Base-by-base conservation (phyloP, 495 filamentous ascomycete species). In the Pyrenula massariospora region DNA sequence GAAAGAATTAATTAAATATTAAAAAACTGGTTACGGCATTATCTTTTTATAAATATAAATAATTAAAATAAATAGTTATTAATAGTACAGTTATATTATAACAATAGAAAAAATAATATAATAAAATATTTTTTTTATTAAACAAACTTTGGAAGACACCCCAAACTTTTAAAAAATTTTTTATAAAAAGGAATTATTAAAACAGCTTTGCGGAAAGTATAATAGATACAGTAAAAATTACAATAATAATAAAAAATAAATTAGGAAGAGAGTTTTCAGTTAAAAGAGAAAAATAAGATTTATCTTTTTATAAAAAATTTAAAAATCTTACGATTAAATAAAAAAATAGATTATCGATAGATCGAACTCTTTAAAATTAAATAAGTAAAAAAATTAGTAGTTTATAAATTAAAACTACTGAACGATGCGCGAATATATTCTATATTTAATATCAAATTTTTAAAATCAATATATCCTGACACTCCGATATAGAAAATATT, bases 261-360 rank as follows among this genome's bases (percentile, higher is more conserved):
- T 48, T 55, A 12, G 21, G 0, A 55, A 1, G 5, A 24, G 22
- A 55, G 10, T n/a, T 55, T 19, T 11, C 5, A 49, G 22, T 55
- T 1, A 19, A 15, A 36, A 36, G 15, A 55, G 24, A 15, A 47
- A 24, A 12, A 31, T 21, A 42, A 25, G 25, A 12, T 55, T 1
- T 55, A 55, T 47, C 3, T 55, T 19, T 47, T 55, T 15, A 15
- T 21, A 22, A 48, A 48, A 48, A 55, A 55, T 22, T 24, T 55
- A 3, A 55, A 55, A 15, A 55, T 22, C 19, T 24, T 2, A 22
- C 2, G 22, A 55, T 15, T 12, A 3, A 55, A 12, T 12, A 36
- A 8, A 5, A 55, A 48, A 48, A 19, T 55, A 22, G 15, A 55
- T 15, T 55, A 55, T 22, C 15, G 3, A 55, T 23, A 55, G 25